These are phyloP conservation scores for Bullera alba DNA, from an alignment of 768 basidiomycete species.

Conservation along the genomic window DNA sequence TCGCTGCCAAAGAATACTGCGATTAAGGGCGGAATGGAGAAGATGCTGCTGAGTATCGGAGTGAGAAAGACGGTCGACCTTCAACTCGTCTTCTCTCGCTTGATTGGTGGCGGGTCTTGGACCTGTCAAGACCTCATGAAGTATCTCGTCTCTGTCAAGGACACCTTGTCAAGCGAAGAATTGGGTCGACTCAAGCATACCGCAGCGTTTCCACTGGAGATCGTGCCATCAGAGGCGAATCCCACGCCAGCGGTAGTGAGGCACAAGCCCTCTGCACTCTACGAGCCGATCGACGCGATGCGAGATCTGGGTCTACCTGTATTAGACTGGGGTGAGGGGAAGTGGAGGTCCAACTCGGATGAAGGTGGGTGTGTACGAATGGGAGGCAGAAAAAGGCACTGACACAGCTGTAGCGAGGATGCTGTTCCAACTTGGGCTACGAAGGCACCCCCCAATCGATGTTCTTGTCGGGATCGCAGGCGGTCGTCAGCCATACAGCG, in stretches of 20 bases:
- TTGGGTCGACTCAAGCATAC: slow-evolving; percentile 57
- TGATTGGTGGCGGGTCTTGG: slow-evolving; percentile 54
- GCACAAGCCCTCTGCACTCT: slow-evolving; percentile 65
- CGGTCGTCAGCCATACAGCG: slow-evolving; percentile 41
- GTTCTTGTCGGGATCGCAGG: slow-evolving; percentile 65
- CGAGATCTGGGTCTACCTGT: slow-evolving; percentile 69
- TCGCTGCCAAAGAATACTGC: slow-evolving; percentile 58
- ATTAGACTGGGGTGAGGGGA: slow-evolving; percentile 77
- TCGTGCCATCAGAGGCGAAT: slow-evolving; percentile 3
- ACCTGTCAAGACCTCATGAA: slow-evolving; percentile 73
- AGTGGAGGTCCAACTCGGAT: slow-evolving; percentile 75
- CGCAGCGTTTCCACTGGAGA: slow-evolving; percentile 59
- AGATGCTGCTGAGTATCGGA: slow-evolving; percentile 58
- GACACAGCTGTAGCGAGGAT: slow-evolving; percentile 56
- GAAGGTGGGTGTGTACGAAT: slow-evolving; percentile 57
- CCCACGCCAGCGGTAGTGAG: slow-evolving; percentile 48
- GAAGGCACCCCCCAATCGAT: slow-evolving; percentile 60
- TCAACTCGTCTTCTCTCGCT: slow-evolving; percentile 75
- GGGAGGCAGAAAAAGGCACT: neutral
- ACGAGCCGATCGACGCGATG: slow-evolving; percentile 71
- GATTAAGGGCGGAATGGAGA: slow-evolving; percentile 68
- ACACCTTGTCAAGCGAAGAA: slow-evolving; percentile 57
- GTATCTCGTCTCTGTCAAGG: slow-evolving; percentile 77
- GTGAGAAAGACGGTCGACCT: slow-evolving; percentile 87
- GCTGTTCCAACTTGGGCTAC: slow-evolving; percentile 55